Evolutionary conservation across 768 basidiomycete species (phyloP), one percentile per base, ranked within the genome.

Genomic region (Boletus pseudopeckii): DNA sequence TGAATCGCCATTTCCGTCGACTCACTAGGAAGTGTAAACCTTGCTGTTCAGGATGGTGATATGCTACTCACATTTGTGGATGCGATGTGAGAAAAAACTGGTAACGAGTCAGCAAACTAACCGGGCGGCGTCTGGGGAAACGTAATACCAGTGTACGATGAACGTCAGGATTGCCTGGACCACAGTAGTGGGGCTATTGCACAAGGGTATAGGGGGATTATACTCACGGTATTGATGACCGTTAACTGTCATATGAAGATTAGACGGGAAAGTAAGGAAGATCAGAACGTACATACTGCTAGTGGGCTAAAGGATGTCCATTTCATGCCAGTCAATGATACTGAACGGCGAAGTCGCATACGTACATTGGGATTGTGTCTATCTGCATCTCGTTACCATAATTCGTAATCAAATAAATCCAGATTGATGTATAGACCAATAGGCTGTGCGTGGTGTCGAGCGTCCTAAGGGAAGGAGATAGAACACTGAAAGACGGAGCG

Each of bases 121-220:
- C 4, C 11, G 10, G 17, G 17, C 13, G 17, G 33, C 22, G 5
- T 36, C 7, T 5, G 13, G 1, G 22, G 9, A 22, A 37, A 42
- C 14, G n/a, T 48, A 72, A 30, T 54, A 80, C 78, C 79, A 77
- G 53, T 81, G 80, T 5, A 81, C 79, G 24, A 80, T 68, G 47
- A 80, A 74, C 0, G 79, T 81, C 30, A 79, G 65, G 26, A 77
- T 59, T 1, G 78, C 79, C 78, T 58, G 72, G 72, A 69, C 0
- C 70, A 64, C 20, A 68, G 48, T 2, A 46, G 30, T 58, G 28
- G 48, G 47, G 11, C 3, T 26, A 24, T 2, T 22, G 33, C 7
- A 8, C 17, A 48, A 34, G 39, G 37, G 1, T n/a, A 46, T n/a
- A n/a, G 38, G 5, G 14, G 3, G 4, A 13, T 14, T 2, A 18